These are phyloP conservation scores for Pleomassaria siparia DNA, from an alignment of 2,329 filamentous ascomycete species.

Conservation along the genomic window DNA sequence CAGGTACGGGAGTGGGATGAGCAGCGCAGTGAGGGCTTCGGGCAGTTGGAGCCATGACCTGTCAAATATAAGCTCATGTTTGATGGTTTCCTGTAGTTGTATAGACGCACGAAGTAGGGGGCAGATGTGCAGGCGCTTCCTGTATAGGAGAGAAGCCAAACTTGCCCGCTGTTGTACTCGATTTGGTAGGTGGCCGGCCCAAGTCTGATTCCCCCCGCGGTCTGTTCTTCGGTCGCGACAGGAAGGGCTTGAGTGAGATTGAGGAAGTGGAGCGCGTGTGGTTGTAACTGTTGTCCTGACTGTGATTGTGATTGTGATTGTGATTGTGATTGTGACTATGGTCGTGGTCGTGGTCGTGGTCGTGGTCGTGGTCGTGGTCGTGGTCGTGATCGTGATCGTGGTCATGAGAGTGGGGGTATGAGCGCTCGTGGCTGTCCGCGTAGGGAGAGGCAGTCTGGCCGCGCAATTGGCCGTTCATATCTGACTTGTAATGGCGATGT, in stretches of 20 bases:
- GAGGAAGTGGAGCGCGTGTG: conserved; percentile 27
- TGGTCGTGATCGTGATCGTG: conserved; percentile 29
- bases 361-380: conserved; percentile 25
- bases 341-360: conserved; percentile 25
- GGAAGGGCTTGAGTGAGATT: conserved; percentile 33
- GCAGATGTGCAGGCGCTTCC: conserved; percentile 24
- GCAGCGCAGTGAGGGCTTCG: conserved; percentile 53
- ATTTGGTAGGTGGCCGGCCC: conserved; percentile 38
- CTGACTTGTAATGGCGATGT: conserved; percentile 35
- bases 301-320: conserved; percentile 27
- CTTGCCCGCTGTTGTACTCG: conserved; percentile 17
- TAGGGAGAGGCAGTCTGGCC: conserved; percentile 30
- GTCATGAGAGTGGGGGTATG: conserved; percentile 24
- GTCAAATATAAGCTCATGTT: conserved; percentile 6
- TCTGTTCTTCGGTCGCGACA: conserved; percentile 36
- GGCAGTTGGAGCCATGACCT: conserved; percentile 43
- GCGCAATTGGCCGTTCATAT: conserved; percentile 41
- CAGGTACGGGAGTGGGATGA: conserved; percentile 53
- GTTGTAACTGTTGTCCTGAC: conserved; percentile 21
- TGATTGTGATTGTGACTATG: conserved; percentile 31
- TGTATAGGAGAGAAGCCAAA: conserved; percentile 40
- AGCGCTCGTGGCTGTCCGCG: conserved; percentile 22
- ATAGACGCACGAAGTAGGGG: conserved; percentile 22
- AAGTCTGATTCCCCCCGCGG: conserved; percentile 50
- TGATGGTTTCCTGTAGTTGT: not conserved